A percentile compares a stretch with the other conserved stretches of the same genome.
Evolutionary conservation across 2,329 filamentous ascomycete genomes (phyloP).

Genomic region (Neofusicoccum laricinum): DNA sequence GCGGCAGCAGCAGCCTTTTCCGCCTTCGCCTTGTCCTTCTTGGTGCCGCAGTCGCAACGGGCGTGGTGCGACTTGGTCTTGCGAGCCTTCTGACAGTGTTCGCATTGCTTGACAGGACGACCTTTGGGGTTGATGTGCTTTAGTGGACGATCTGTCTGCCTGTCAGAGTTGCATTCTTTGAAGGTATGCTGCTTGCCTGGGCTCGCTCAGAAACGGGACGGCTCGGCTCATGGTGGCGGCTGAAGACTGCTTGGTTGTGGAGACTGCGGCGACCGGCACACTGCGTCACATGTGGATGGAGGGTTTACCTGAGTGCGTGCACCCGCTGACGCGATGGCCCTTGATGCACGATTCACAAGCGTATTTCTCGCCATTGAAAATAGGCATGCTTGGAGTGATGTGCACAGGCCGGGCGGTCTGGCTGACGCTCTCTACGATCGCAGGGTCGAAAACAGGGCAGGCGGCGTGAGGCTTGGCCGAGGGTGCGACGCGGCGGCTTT

Average conservation of each 20-base stretch:
- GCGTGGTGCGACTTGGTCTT: constrained; percentile 93
- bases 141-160: constrained; percentile 72
- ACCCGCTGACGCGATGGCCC: constrained; percentile 98
- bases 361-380: constrained; percentile 85
- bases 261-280: neutral
- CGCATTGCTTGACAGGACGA: constrained; percentile 94
- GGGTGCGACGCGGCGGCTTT: neutral
- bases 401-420: constrained; percentile 18
- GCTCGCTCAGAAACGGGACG: constrained; percentile 20
- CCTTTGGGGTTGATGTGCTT: constrained; percentile 98
- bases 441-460: neutral
- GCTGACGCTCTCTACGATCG: constrained; percentile 11
- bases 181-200: constrained; percentile 17
- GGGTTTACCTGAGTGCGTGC: constrained; percentile 80
- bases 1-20: constrained; percentile 37
- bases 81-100: constrained; percentile 92
- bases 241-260: neutral
- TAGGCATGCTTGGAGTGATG: constrained; percentile 32
- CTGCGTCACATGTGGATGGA: constrained; percentile 14
- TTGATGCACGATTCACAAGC: constrained; percentile 97
- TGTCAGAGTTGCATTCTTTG: constrained; percentile 18
- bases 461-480: neutral
- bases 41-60: constrained; percentile 96
- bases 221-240: neutral
- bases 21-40: constrained; percentile 61